A percentile compares a stretch with the other conserved stretches of the same genome.
Evolutionary conservation across 1,139 yeast species (phyloP).

Genomic region (Spathaspora sp.): DNA sequence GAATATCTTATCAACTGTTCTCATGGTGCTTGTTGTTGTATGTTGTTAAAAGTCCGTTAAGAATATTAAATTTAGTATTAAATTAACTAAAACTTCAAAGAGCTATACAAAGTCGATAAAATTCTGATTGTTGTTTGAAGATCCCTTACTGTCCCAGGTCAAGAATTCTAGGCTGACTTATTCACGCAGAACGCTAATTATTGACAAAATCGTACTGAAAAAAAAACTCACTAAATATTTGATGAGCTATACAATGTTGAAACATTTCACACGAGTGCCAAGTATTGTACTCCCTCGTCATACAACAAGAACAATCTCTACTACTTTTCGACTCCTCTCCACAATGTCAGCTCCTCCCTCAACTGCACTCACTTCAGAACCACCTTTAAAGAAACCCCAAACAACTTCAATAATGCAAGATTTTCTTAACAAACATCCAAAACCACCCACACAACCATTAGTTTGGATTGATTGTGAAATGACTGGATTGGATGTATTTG

Average conservation of each 20-base stretch:
- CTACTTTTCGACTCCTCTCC: not conserved
- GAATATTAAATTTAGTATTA: too few species aligned
- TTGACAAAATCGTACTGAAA: too few species aligned
- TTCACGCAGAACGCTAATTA: too few species aligned
- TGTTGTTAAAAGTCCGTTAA: too few species aligned
- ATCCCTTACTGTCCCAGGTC: too few species aligned
- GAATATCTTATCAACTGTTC: conserved; percentile 47
- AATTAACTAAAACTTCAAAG: too few species aligned
- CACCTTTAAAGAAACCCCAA: not conserved
- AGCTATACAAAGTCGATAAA: too few species aligned
- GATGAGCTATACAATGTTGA: conserved; percentile 1
- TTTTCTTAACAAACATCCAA: not conserved
- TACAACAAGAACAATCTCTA: not conserved
- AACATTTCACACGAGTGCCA: not conserved
- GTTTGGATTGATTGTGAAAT: conserved; percentile 87
- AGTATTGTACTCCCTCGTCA: not conserved
- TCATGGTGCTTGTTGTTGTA: conserved; percentile 5
- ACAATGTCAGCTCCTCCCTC: not conserved
- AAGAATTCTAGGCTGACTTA: too few species aligned
- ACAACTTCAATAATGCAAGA: not conserved
- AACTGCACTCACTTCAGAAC: not conserved
- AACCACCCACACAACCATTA: conserved; percentile 32
- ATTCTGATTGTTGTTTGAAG: not conserved
- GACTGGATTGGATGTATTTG: conserved; percentile 84
- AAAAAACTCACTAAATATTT: not conserved